Percentiles rank a stretch among this genome's conserved stretches.
Conservation (phyloP, 1,284 basidiomycete genomes). For the Leucoagaricus sp. region DNA sequence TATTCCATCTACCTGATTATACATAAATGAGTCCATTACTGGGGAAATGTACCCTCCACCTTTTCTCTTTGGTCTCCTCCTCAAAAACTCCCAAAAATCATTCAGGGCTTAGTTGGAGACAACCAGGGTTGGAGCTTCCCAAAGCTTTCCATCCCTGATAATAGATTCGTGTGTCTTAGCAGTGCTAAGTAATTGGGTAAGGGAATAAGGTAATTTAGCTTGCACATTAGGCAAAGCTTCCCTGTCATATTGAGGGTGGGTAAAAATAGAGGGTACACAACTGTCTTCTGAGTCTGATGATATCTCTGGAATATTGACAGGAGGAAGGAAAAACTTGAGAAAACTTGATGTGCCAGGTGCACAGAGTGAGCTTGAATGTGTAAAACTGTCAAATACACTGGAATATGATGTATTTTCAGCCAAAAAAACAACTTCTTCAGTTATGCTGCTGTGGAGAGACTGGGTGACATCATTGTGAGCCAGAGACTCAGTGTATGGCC, state of each 20-base stretch:
- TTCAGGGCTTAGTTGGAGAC: constrained; percentile 1
- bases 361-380: not conserved
- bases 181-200: no score
- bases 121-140: not conserved
- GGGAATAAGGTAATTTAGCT: no score
- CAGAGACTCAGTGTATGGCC: no score
- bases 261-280: constrained; percentile 6
- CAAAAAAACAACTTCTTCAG: not conserved
- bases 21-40: constrained; percentile 23
- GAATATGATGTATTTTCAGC: not conserved
- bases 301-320: not conserved
- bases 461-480: no score
- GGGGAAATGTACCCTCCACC: constrained; percentile 20
- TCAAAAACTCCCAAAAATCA: constrained; percentile 3
- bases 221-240: no score
- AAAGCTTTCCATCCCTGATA: constrained; percentile 5
- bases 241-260: not conserved
- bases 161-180: not conserved
- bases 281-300: not conserved
- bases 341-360: not conserved
- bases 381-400: not conserved
- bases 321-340: not conserved
- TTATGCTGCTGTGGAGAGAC: no score
- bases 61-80: not conserved
- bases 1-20: constrained; percentile 28